Evolutionary conservation across 2,329 filamentous ascomycete genomes (phyloP).

Genomic region (Trichoderma endophyticum): DNA sequence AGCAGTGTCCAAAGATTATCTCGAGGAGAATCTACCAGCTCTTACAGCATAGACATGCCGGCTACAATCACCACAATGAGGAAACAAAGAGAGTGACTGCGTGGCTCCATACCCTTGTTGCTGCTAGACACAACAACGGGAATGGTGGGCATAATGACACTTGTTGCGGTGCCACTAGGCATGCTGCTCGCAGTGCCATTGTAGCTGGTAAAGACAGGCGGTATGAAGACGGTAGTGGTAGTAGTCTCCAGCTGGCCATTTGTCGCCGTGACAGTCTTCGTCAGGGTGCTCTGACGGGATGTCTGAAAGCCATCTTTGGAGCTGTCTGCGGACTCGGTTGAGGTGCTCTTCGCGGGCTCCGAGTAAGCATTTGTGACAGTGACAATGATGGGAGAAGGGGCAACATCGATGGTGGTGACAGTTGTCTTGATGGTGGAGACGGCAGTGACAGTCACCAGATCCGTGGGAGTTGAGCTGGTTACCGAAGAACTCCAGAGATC

Average conservation of each 20-base stretch:
- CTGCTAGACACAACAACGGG: slow-evolving; percentile 31
- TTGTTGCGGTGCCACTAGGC: slow-evolving; percentile 29
- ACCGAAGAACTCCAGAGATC: slow-evolving; percentile 29
- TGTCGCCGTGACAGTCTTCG: slow-evolving; percentile 33
- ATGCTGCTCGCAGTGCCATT: slow-evolving; percentile 29
- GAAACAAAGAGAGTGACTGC: slow-evolving; percentile 33
- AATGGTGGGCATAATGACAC: slow-evolving; percentile 23
- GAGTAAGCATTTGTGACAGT: slow-evolving; percentile 24
- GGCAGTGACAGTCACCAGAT: slow-evolving; percentile 28
- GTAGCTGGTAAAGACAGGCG: slow-evolving; percentile 26
- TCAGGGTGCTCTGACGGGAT: slow-evolving; percentile 28
- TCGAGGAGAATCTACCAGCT: background rate
- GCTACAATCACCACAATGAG: slow-evolving; percentile 36
- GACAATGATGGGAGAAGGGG: slow-evolving; percentile 25
- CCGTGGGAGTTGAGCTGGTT: background rate
- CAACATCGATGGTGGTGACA: slow-evolving; percentile 25
- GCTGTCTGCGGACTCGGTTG: slow-evolving; percentile 23
- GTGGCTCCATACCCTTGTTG: slow-evolving; percentile 33
- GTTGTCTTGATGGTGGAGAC: slow-evolving; percentile 28
- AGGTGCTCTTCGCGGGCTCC: background rate
- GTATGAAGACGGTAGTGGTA: slow-evolving; percentile 34
- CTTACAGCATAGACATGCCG: slow-evolving; percentile 34
- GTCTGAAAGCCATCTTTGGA: slow-evolving; percentile 24
- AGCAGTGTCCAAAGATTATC: background rate
- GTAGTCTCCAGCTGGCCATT: slow-evolving; percentile 27